These are phyloP conservation scores for Saussurea involucrata DNA, from an alignment of 129 eudicot genomes.

Conservation along the genomic window DNA sequence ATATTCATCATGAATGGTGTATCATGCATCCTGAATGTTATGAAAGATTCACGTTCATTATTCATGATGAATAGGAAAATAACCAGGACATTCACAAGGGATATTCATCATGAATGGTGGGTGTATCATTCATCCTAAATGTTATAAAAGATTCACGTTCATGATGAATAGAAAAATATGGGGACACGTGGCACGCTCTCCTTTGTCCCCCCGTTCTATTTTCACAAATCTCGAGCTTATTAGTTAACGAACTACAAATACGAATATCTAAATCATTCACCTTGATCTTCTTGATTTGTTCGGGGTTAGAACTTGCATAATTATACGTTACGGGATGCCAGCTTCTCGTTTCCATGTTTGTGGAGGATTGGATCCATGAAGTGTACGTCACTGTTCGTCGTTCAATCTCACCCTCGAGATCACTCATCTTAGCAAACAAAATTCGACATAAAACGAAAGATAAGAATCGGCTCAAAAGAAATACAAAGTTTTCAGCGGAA, in stretches of 20 bases:
- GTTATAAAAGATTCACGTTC: too few relatives aligned
- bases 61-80: too few relatives aligned
- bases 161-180: too few relatives aligned
- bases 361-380: constrained; percentile 66
- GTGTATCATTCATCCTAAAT: too few relatives aligned
- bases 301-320: constrained; percentile 63
- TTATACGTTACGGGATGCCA: constrained; percentile 94
- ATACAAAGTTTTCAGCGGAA: not conserved
- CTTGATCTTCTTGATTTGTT: constrained; percentile 70
- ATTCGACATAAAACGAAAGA: not conserved
- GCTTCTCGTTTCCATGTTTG: constrained; percentile 56
- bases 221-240: not conserved
- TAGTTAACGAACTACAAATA: not conserved
- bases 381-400: constrained; percentile 90
- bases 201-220: too few relatives aligned
- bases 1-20: too few relatives aligned
- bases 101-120: too few relatives aligned
- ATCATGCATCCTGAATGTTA: too few relatives aligned
- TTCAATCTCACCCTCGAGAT: constrained; percentile 78
- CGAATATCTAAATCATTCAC: constrained; percentile 19
- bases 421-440: constrained; percentile 58
- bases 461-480: not conserved
- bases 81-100: too few relatives aligned
- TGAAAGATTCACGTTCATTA: too few relatives aligned
- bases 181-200: too few relatives aligned